Conservation (phyloP, 495 filamentous ascomycete genomes). For the Aspergillus coremiiformis region DNA sequence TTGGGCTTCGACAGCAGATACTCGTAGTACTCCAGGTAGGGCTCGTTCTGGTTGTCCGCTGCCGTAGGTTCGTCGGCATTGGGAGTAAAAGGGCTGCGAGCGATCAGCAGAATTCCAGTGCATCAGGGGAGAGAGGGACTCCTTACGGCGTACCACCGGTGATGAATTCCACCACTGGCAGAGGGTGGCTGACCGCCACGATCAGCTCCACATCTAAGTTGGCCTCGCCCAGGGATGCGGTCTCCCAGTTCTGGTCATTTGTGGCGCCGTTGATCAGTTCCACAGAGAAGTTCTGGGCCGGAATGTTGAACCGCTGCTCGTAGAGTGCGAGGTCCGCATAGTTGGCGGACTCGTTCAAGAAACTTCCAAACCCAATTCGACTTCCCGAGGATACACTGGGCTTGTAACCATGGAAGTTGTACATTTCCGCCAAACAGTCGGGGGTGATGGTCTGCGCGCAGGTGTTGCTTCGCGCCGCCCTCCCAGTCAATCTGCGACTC, state of each 20-base stretch:
- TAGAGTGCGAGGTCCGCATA: constrained; percentile 28
- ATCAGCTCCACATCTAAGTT: constrained; percentile 65
- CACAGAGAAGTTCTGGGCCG: constrained; percentile 48
- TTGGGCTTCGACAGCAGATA: constrained; percentile 49
- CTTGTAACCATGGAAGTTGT: constrained; percentile 47
- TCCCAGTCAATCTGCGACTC: too few species aligned
- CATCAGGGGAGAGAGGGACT: too few species aligned
- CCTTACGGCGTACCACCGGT: constrained; percentile 49
- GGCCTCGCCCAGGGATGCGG: constrained; percentile 42
- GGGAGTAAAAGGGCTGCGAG: constrained; percentile 40
- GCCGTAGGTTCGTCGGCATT: constrained; percentile 47
- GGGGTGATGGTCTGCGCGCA: constrained; percentile 44
- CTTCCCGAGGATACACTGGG: constrained; percentile 39
- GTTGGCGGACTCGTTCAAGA: constrained; percentile 42
- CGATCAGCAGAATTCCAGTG: constrained; percentile 4
- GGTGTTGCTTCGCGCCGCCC: constrained; percentile 7
- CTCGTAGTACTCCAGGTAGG: constrained; percentile 57
- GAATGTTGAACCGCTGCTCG: constrained; percentile 28
- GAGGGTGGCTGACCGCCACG: constrained; percentile 46
- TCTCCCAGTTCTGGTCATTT: constrained; percentile 33
- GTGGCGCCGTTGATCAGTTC: constrained; percentile 48
- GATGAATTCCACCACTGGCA: constrained; percentile 53
- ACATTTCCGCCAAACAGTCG: constrained; percentile 50
- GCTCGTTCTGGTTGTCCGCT: constrained; percentile 48
- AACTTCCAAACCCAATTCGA: constrained; percentile 50